A percentile compares a stretch with the other conserved stretches of the same genome.
Evolutionary conservation across 2,329 filamentous ascomycete species (phyloP).

Genomic region (Cercospora sp.): DNA sequence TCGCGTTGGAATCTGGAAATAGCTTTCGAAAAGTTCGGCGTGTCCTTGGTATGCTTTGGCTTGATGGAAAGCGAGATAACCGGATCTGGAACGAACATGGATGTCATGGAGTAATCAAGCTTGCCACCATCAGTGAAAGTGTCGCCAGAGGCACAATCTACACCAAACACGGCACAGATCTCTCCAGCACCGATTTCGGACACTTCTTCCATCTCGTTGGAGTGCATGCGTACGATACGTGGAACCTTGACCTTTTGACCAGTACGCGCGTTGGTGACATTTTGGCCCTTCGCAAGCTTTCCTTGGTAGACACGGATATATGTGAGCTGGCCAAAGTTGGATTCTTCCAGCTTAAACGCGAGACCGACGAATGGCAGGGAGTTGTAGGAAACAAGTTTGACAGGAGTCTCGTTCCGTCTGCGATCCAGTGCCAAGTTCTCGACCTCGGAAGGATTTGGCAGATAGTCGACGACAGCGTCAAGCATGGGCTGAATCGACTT

Average conservation of each 20-base stretch:
- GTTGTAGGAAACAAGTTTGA: conserved; percentile 90
- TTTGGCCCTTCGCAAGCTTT: conserved; percentile 79
- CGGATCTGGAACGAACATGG: conserved; percentile 96
- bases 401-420: conserved; percentile 72
- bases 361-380: conserved; percentile 90
- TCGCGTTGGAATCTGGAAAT: conserved; percentile 99
- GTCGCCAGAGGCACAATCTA: conserved; percentile 96
- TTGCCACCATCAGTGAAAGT: conserved; percentile 88
- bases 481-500: conserved; percentile 96
- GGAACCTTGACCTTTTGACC: conserved; percentile 97
- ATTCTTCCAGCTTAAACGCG: conserved; percentile 98
- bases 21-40: conserved; percentile 93
- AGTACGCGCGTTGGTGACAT: conserved; percentile 89
- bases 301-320: conserved; percentile 99
- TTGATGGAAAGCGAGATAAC: conserved; percentile 98
- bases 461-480: conserved; percentile 92
- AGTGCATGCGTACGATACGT: conserved; percentile 98
- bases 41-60: conserved; percentile 89
- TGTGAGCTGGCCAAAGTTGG: conserved; percentile 95
- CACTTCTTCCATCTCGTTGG: conserved; percentile 98
- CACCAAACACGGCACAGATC: conserved; percentile 97
- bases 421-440: conserved; percentile 87
- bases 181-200: conserved; percentile 90
- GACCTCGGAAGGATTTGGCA: conserved; percentile 88
- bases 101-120: conserved; percentile 91